These are phyloP conservation scores for Knufia fluminis DNA, from an alignment of 2,329 filamentous ascomycete species.

Conservation along the genomic window DNA sequence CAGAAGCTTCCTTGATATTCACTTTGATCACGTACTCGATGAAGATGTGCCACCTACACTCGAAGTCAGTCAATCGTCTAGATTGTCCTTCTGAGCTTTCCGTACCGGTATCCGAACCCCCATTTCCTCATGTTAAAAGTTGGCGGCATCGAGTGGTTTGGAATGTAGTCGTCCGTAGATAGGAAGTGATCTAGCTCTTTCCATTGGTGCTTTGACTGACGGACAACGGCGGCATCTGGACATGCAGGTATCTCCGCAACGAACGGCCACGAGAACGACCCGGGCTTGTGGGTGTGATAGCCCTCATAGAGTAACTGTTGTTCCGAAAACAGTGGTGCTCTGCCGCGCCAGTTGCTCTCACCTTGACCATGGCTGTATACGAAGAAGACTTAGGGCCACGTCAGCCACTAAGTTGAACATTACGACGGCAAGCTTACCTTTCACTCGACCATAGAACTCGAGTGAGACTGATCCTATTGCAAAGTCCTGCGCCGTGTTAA, in stretches of 20 bases:
- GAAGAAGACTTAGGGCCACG: constrained; percentile 9
- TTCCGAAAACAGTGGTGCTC: constrained; percentile 16
- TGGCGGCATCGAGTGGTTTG: constrained; percentile 14
- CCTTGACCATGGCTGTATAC: constrained; percentile 16
- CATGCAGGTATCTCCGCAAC: constrained; percentile 14
- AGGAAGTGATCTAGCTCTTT: constrained; percentile 16
- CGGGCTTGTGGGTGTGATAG: constrained; percentile 19
- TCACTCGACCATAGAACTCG: constrained; percentile 18
- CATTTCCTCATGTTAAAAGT: constrained; percentile 13
- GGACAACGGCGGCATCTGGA: constrained; percentile 12
- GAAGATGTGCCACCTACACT: constrained; percentile 10
- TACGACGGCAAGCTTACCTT: constrained; percentile 10
- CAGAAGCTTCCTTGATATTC: constrained; percentile 17
- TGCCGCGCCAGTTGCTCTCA: constrained; percentile 15
- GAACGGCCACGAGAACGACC: constrained; percentile 19
- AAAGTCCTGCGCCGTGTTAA: constrained; percentile 16
- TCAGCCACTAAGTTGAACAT: too few relatives aligned
- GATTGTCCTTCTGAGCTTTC: too few relatives aligned
- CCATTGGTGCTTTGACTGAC: constrained; percentile 14
- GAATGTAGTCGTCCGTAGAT: constrained; percentile 9
- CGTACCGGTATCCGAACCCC: constrained; percentile 14
- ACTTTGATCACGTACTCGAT: constrained; percentile 20
- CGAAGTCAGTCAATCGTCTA: too few relatives aligned
- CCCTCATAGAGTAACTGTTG: constrained; percentile 16
- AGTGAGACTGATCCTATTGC: constrained; percentile 16